Conservation (phyloP, 441 rosid genomes). For the Adansonia grandidieri region DNA sequence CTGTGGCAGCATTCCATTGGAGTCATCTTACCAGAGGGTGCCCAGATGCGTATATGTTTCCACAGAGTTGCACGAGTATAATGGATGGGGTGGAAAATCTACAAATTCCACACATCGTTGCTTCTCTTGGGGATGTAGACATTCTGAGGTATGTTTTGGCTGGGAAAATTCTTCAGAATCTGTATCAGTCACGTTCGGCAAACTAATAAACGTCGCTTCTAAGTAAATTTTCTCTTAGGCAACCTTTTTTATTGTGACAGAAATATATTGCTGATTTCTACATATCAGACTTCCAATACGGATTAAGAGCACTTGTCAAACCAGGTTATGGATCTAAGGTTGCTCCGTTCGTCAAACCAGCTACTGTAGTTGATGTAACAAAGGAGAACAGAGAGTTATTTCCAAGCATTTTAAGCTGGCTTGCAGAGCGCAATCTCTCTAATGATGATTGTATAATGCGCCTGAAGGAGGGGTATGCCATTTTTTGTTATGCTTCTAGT, state of each 20-base stretch:
- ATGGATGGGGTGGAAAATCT: slow-evolving; percentile 75
- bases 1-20: slow-evolving; percentile 85
- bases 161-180: background rate
- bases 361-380: slow-evolving; percentile 69
- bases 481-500: background rate
- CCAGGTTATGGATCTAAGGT: slow-evolving; percentile 95
- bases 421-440: slow-evolving; percentile 77
- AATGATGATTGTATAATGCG: slow-evolving; percentile 79
- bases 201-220: background rate
- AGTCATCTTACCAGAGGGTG: slow-evolving; percentile 77
- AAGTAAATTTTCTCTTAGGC: background rate
- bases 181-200: background rate
- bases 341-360: slow-evolving; percentile 79
- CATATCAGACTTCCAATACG: slow-evolving; percentile 93
- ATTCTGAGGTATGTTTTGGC: slow-evolving; percentile 57
- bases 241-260: slow-evolving; percentile 50
- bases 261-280: slow-evolving; percentile 87
- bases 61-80: slow-evolving; percentile 78
- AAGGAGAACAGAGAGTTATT: slow-evolving; percentile 65
- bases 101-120: slow-evolving; percentile 72
- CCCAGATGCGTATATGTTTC: slow-evolving; percentile 85
- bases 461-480: slow-evolving; percentile 88
- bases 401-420: slow-evolving; percentile 79
- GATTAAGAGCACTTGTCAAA: slow-evolving; percentile 86
- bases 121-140: slow-evolving; percentile 87